phyloP scores from a whole-genome alignment of 805 yeast species.

The Metschnikowia cerradonensis region DNA sequence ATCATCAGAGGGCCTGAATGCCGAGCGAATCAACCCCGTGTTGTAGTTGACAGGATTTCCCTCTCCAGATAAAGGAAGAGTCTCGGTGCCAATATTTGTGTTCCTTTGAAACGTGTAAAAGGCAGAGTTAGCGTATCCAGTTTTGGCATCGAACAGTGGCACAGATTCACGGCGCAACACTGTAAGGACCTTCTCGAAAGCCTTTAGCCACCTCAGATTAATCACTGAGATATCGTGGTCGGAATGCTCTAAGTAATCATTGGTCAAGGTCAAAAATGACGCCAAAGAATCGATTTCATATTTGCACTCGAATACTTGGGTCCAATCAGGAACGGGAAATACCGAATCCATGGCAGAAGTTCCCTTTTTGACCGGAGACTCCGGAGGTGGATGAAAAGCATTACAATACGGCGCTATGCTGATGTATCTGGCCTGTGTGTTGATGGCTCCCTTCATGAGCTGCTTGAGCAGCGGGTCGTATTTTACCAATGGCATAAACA shows the following conservation, averaged over 20 bases:
- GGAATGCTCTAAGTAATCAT: conserved; percentile 61
- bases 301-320: conserved; percentile 78
- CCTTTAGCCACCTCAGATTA: conserved; percentile 52
- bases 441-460: conserved; percentile 72
- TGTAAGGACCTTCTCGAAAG: conserved; percentile 47
- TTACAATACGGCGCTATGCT: conserved; percentile 74
- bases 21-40: conserved; percentile 73
- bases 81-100: conserved; percentile 76
- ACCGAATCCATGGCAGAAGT: conserved; percentile 61
- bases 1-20: conserved; percentile 87
- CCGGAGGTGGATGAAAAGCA: conserved; percentile 83
- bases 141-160: conserved; percentile 52
- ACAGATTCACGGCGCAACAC: conserved; percentile 57
- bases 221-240: conserved; percentile 45
- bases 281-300: conserved; percentile 86
- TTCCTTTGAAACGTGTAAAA: conserved; percentile 68
- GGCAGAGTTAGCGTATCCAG: conserved; percentile 47
- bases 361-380: conserved; percentile 45
- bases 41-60: conserved; percentile 78
- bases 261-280: conserved; percentile 69
- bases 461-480: conserved; percentile 47
- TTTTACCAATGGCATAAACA: conserved; percentile 59
- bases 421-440: conserved; percentile 69
- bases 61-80: conserved; percentile 69
- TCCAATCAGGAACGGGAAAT: conserved; percentile 66